Conservation (phyloP, 306 rosid species). For the Medicago truncatula region MtrunA17r5.0-ANR NC_053044.1:40527001-40527500, state of each 20-base stretch:
- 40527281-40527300: neutral
- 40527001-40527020: constrained; percentile 31
- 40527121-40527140: neutral
- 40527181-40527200: constrained; percentile 8
- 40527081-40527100: neutral
- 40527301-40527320: neutral
- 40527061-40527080: neutral
- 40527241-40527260: neutral
- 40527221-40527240: neutral
- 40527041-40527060: neutral
- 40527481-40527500: constrained; percentile 48
- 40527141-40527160: neutral
- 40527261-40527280: neutral
- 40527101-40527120: neutral
- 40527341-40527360: constrained; percentile 51
- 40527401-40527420: constrained; percentile 37
- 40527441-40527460: constrained; percentile 39
- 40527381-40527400: constrained; percentile 36
- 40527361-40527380: constrained; percentile 34
- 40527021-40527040: neutral
- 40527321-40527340: constrained; percentile 23
- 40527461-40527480: constrained; percentile 49
- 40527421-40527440: constrained; percentile 53
- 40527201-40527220: neutral
- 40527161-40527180: neutral